Evolutionary conservation across 805 yeast genomes (phyloP).

Genomic region (Komagataella pseudopastoris): DNA sequence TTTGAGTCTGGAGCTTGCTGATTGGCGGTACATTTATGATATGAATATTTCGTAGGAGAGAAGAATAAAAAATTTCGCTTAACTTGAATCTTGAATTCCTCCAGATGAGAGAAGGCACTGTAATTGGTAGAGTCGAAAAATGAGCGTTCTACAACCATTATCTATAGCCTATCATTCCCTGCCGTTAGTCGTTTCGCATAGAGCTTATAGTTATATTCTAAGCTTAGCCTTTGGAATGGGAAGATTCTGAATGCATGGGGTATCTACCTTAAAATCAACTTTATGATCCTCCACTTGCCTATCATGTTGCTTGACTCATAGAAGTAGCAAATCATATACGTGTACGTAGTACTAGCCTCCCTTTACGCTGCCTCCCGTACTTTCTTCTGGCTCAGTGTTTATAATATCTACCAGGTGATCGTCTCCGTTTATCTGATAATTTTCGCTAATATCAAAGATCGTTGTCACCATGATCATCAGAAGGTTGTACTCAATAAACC

Average conservation of each 20-base stretch:
- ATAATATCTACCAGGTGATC: background rate
- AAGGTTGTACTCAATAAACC: background rate
- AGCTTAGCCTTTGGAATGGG: no score
- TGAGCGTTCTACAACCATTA: background rate
- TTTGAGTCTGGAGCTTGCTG: constrained; percentile 36
- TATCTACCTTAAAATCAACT: no score
- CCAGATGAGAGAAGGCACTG: background rate
- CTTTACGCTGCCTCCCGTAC: background rate
- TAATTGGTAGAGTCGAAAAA: background rate
- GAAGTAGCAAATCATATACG: no score
- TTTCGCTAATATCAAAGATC: background rate
- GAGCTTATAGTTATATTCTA: no score
- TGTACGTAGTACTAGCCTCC: no score
- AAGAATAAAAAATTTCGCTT: constrained; percentile 3
- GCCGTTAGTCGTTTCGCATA: background rate
- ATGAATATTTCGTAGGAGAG: background rate
- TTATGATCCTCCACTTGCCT: no score
- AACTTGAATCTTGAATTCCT: constrained; percentile 2
- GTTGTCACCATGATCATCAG: background rate
- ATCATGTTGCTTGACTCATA: no score
- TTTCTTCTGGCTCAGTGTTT: background rate
- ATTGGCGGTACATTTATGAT: constrained; percentile 3
- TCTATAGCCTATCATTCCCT: background rate
- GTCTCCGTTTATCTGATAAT: background rate
- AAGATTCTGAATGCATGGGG: no score